A percentile compares a stretch with the other conserved stretches of the same genome.
Evolutionary conservation across 441 rosid genomes (phyloP).

Genomic region (Bruguiera hainesii): DNA sequence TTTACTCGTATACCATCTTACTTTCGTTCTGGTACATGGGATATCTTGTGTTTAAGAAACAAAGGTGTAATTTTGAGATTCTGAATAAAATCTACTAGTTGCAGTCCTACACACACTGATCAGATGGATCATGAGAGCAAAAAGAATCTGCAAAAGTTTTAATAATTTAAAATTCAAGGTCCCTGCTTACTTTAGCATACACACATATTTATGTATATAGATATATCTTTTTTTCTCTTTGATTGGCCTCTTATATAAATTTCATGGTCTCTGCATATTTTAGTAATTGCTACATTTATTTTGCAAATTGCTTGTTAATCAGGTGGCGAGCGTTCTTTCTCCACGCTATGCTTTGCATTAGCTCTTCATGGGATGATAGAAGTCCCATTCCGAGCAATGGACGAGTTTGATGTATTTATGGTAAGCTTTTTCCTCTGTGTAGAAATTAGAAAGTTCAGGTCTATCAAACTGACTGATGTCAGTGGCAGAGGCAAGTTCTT

Average conservation of each 20-base stretch:
- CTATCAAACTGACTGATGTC: neutral
- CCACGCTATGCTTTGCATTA: conserved; percentile 93
- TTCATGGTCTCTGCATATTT: too few species aligned
- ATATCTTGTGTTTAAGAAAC: too few species aligned
- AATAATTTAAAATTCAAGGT: too few species aligned
- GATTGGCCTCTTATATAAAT: too few species aligned
- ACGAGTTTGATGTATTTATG: conserved; percentile 99
- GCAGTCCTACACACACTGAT: too few species aligned
- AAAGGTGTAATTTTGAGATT: too few species aligned
- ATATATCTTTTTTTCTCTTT: too few species aligned
- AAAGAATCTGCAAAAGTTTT: too few species aligned
- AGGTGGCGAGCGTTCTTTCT: conserved; percentile 99
- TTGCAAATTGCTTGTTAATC: conserved; percentile 6
- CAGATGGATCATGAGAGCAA: too few species aligned
- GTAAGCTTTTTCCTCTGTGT: conserved; percentile 30
- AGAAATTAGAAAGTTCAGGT: neutral
- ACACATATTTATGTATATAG: too few species aligned
- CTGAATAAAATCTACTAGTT: too few species aligned
- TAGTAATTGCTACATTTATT: neutral
- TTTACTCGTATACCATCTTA: neutral
- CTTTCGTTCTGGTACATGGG: neutral
- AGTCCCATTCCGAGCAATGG: conserved; percentile 98
- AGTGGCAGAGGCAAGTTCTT: neutral
- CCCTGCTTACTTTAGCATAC: too few species aligned
- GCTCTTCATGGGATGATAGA: conserved; percentile 95